Base-by-base conservation (phyloP, 805 yeast genomes). In the Debaryomyces tyrocola region DNA sequence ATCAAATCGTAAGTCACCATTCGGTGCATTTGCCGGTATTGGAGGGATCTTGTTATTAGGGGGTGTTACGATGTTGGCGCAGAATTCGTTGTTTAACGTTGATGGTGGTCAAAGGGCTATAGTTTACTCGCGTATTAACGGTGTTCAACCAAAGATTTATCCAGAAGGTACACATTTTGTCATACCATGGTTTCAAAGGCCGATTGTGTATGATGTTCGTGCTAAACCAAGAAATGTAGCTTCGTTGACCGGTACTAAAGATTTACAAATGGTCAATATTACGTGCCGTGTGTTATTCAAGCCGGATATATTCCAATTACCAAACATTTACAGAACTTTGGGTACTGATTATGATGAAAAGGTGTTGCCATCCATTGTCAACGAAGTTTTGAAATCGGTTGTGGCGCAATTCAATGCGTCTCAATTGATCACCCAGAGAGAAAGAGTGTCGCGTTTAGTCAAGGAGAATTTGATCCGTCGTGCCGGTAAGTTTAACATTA, bases 91-190 rank as follows among this genome's bases (percentile, higher is more conserved):
- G 48, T 73, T 72, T 57, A 73, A 74, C 54, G 99, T 94, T 49
- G 98, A 94, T 69, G 99, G 99, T 82, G 99, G 99, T 69, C 98
- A 92, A 68, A 79, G 99, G 63, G 99, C 97, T 14, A 91, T 94
- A 60, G 80, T 94, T 33, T 94, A 94, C 66, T 90, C 96, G 20
- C 83, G 99, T 63, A 42, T 90, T 21, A 78, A 82, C 41, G 99
- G 99, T 63, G 84, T 94, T 40, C 87, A 83, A 62, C 83, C 91
- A 14, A 79, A 76, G 49, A 89, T 94, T 53, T 90, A 84, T 64
- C 81, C 81, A 40, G 99, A 94, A 74, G 99, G 99, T 56, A 94
- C 99, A 1, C 99, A 94, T 70, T 75, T 94, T 56, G 85, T 90
- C 41, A 74, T 92, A 53, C 99, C 99, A 35, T 91, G 97, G 91